phyloP scores from a whole-genome alignment of 106 monocot species.

The Acorus calamus region DNA sequence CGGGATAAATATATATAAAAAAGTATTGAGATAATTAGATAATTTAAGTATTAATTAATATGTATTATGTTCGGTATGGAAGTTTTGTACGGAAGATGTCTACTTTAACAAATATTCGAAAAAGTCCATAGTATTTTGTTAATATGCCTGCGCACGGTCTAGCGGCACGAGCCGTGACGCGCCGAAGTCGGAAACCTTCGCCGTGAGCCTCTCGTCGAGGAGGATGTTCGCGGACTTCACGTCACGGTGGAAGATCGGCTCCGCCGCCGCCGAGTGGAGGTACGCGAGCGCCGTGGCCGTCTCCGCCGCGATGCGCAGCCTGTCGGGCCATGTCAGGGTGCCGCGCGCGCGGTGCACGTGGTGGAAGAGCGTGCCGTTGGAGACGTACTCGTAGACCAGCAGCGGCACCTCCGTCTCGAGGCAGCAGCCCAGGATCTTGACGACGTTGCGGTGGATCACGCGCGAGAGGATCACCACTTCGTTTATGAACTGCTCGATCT shows the following conservation, averaged over 20 bases:
- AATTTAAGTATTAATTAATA: too few species aligned
- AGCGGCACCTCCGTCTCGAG: conserved; percentile 7
- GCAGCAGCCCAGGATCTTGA: conserved; percentile 18
- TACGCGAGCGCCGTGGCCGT: conserved; percentile 37
- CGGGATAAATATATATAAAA: too few species aligned
- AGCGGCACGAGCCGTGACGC: conserved; percentile 19
- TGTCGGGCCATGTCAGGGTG: conserved; percentile 6
- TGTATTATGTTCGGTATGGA: too few species aligned
- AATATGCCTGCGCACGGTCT: conserved; percentile 8
- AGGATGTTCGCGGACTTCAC: conserved; percentile 42
- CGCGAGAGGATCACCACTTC: conserved; percentile 9
- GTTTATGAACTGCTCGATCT: conserved; percentile 18
- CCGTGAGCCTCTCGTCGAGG: conserved; percentile 23
- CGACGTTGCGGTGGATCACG: conserved; percentile 16
- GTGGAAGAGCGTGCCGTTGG: conserved; percentile 11
- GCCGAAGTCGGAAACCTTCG: conserved; percentile 37
- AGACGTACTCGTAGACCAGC: conserved; percentile 4
- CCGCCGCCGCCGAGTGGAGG: conserved; percentile 27
- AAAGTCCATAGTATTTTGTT: too few species aligned
- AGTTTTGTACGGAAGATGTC: too few species aligned
- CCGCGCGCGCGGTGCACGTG: conserved; percentile 8
- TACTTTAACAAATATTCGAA: too few species aligned
- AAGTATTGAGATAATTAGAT: too few species aligned
- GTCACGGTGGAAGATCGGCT: conserved; percentile 41
- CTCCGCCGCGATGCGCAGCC: conserved; percentile 30